Conservation (phyloP, 2,329 filamentous ascomycete genomes). For the Colletotrichum sp. region DNA sequence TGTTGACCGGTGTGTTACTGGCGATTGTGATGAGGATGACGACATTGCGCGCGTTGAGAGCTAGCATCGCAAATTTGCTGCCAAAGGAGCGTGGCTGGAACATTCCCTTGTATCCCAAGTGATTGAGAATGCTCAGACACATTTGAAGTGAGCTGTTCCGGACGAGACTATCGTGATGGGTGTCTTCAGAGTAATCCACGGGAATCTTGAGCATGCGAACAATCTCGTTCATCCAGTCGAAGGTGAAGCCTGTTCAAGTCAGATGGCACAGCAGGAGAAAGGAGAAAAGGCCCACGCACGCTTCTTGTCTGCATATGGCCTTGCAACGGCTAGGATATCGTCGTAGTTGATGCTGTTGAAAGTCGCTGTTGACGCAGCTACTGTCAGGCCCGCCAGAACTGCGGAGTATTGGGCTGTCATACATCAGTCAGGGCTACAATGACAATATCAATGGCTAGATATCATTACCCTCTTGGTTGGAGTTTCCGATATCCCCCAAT, state of each 20-base stretch:
- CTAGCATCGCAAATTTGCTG: conserved; percentile 77
- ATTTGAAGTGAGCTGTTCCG: conserved; percentile 76
- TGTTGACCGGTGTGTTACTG: conserved; percentile 57
- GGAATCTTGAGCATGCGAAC: conserved; percentile 73
- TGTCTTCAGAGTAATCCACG: conserved; percentile 83
- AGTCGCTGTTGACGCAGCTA: conserved; percentile 52
- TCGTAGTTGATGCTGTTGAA: conserved; percentile 62
- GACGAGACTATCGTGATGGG: conserved; percentile 73
- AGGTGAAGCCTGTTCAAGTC: conserved; percentile 56
- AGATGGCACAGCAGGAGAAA: neutral
- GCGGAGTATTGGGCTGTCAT: conserved; percentile 57
- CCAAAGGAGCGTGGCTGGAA: conserved; percentile 65
- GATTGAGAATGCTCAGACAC: conserved; percentile 79
- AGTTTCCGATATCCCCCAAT: conserved; percentile 51
- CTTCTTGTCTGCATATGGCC: conserved; percentile 47
- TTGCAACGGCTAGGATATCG: conserved; percentile 74
- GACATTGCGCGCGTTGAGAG: conserved; percentile 77
- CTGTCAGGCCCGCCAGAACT: conserved; percentile 65
- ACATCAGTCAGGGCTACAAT: conserved; percentile 14
- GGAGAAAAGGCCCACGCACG: conserved; percentile 28
- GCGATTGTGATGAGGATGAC: conserved; percentile 69
- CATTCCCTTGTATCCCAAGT: conserved; percentile 75
- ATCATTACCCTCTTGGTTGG: conserved; percentile 51
- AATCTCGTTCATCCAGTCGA: conserved; percentile 69
- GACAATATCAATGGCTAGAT: conserved; percentile 14